Percentiles rank a stretch among this genome's conserved stretches.
These are phyloP conservation scores for Wickerhamomyces xylosicus DNA, from an alignment of 805 yeast genomes.

Conservation along the genomic window DNA sequence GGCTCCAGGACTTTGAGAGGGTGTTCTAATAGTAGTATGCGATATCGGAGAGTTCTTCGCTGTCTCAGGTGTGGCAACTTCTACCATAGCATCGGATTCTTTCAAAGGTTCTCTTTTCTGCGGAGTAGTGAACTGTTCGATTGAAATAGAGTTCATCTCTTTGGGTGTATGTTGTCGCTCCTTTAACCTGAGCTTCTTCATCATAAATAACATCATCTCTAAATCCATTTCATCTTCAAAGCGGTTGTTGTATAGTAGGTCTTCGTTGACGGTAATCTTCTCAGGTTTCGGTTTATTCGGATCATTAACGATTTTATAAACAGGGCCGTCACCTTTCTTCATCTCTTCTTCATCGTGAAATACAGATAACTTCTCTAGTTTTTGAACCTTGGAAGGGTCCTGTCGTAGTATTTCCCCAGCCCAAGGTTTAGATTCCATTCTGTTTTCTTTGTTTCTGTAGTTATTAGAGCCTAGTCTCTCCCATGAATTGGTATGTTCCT, in stretches of 20 bases:
- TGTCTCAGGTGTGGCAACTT: too few relatives aligned
- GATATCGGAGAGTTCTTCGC: too few relatives aligned
- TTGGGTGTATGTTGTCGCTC: background rate
- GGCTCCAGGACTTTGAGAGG: too few relatives aligned
- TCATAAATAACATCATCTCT: conserved; percentile 51
- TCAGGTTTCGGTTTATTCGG: conserved; percentile 51
- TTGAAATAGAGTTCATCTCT: background rate
- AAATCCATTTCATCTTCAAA: conserved; percentile 12
- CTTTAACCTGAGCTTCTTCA: conserved; percentile 4
- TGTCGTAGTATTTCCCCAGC: conserved; percentile 50
- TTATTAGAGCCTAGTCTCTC: conserved; percentile 38
- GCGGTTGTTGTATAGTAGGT: conserved; percentile 32
- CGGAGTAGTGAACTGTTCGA: background rate
- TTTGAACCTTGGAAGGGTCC: conserved; percentile 11
- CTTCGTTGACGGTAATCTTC: conserved; percentile 47
- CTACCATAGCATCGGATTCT: too few relatives aligned
- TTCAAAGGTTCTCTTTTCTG: too few relatives aligned
- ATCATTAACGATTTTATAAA: conserved; percentile 37
- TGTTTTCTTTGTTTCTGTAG: conserved; percentile 56
- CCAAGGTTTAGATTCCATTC: conserved; percentile 45
- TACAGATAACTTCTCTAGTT: conserved; percentile 22
- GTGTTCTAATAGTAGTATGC: too few relatives aligned
- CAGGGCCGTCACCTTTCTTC: conserved; percentile 23
- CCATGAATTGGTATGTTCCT: too few relatives aligned
- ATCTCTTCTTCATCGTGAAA: conserved; percentile 26